Evolutionary conservation across 371 early-diverging fungal genomes (phyloP), one percentile per base, ranked within the genome.

Genomic region (Rhizopus sp.): DNA sequence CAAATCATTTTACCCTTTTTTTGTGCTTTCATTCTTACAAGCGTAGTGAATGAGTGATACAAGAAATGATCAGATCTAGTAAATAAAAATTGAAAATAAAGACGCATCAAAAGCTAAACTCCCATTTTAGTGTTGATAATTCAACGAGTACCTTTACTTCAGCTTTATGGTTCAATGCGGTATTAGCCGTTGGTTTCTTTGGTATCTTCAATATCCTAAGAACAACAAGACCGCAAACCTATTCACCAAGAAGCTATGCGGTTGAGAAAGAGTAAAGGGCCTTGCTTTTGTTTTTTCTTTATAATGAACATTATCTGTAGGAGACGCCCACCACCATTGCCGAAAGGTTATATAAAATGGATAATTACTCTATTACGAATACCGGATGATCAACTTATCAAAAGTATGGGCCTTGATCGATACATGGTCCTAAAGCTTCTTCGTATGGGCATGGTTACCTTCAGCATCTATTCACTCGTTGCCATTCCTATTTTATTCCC

Each of bases 391-490:
- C 75, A 75, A 9, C 66, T 91, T 8, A 76, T 89, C 15, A 67
- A 70, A 17, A 73, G 80, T 4, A 80, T 86, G 57, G 90, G 90
- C 3, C 78, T 93, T 41, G 93, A 93, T 68, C 78, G 88, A 10
- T 92, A 82, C 69, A 88, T 93, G 89, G 88, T 89, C 32, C 62
- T 91, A n/a, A 81, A 85, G 39, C 84, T 88, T 55, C 66, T 89
- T 30, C 76, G 87, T 45, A 79, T 89, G 68, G 82, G 81, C 7
- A 69, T 77, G 51, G 60, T 77, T 4, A 61, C 72, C 13, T 92
- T 91, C 57, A 48, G 66, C 6, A 65, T 79, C 6, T 83, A 82
- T 65, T 73, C 85, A 3, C 10, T 89, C 5, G 39, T 89, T 9
- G 85, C 82, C 10, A 62, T 85, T 13, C 86, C 83, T 3, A 76